Evolutionary conservation across 2,329 filamentous ascomycete genomes (phyloP), one percentile per base, ranked within the genome.

Genomic region (Colletotrichum truncatum): DNA sequence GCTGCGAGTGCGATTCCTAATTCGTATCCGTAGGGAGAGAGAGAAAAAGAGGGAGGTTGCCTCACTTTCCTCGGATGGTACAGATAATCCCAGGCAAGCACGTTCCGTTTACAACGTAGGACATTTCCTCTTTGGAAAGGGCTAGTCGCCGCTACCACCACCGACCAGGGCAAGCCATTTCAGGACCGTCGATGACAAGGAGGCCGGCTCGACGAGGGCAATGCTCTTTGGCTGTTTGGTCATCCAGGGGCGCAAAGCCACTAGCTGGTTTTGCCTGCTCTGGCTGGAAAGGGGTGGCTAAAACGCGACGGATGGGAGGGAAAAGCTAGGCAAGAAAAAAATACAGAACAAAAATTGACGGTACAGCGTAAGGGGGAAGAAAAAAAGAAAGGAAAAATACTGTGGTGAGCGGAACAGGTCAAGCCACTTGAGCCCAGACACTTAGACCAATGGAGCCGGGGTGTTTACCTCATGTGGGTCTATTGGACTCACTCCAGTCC

Each of bases 51-150:
- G n/a, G n/a, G n/a, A n/a, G n/a, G n/a, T n/a, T n/a, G n/a, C n/a
- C n/a, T n/a, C n/a, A n/a, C n/a, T n/a, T 41, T 28, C 43, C 41
- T 16, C 18, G 12, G 21, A 46, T 14, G 41, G 16, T 16, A 41
- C 32, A 57, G 41, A 14, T 5, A 21, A 26, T 46, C 45, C 53
- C 53, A 45, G 53, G 39, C 41, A 46, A 56, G 48, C 54, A 57
- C 54, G 41, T 48, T 57, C 23, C 21, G 21, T 38, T 30, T 16
- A 23, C 39, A 10, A 8, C n/a, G n/a, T n/a, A 25, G 54, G 18
- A 39, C 41, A 41, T 57, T 46, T 57, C 28, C 10, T 36, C 26
- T 21, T 46, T 21, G 8, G 21, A 26, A 21, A 16, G 43, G 21
- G n/a, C 39, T 48, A 28, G 43, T 28, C 25, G 54, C 28, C 21